Percentiles rank a stretch among this genome's conserved stretches.
Evolutionary conservation across 2,329 filamentous ascomycete genomes (phyloP).

Genomic region (Leptodontidium sp.): DNA sequence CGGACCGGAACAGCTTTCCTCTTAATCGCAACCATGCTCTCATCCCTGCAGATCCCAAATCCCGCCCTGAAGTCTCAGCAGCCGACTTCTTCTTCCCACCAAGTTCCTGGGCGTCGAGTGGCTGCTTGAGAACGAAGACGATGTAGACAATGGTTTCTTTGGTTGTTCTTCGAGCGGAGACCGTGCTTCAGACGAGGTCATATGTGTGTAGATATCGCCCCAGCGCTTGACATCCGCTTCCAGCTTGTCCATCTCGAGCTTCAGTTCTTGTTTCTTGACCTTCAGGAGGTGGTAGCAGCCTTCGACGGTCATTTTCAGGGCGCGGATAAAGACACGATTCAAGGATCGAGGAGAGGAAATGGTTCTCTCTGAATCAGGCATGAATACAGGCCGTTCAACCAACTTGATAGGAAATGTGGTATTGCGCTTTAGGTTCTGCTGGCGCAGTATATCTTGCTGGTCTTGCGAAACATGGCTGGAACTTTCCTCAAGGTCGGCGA

Average conservation of each 20-base stretch:
- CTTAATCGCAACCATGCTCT: slow-evolving; percentile 5
- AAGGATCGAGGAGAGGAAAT: neutral
- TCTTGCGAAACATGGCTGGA: neutral
- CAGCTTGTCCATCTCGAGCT: slow-evolving; percentile 8
- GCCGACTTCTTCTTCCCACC: neutral
- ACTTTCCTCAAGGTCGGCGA: neutral
- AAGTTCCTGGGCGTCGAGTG: neutral
- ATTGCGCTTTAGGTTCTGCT: neutral
- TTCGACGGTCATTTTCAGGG: neutral
- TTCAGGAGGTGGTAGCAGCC: slow-evolving; percentile 2
- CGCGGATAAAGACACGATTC: neutral
- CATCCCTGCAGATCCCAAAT: neutral
- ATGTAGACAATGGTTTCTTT: neutral
- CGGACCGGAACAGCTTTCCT: slow-evolving; percentile 23
- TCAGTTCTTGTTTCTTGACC: slow-evolving; percentile 20
- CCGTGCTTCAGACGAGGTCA: neutral
- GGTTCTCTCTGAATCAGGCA: neutral
- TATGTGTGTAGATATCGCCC: slow-evolving; percentile 5
- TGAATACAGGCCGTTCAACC: neutral
- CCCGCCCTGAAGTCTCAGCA: neutral
- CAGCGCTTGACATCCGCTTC: slow-evolving; percentile 4
- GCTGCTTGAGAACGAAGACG: neutral
- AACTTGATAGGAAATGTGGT: neutral
- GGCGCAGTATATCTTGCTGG: neutral
- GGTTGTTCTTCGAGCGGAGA: neutral